A percentile compares a stretch with the other conserved stretches of the same genome.
phyloP scores from a whole-genome alignment of 352 stramenopile species.

The Blastocystis sp. region DNA sequence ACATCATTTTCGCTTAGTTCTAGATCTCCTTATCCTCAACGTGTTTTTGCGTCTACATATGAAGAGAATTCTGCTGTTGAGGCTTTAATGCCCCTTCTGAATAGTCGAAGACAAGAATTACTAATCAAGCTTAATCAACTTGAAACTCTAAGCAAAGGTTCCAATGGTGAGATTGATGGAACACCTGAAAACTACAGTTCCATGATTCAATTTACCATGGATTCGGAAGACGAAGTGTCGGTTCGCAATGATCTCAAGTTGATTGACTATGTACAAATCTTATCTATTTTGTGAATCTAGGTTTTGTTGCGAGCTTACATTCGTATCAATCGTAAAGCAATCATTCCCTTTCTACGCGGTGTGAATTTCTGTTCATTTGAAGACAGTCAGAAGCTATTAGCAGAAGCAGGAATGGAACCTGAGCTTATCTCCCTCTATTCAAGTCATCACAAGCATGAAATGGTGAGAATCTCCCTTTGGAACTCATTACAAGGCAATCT shows the following conservation, averaged over 20 bases:
- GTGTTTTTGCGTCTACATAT: not conserved
- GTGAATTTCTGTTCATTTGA: not conserved
- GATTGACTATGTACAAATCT: not conserved
- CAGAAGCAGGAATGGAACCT: not conserved
- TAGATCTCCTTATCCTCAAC: conserved; percentile 10
- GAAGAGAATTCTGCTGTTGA: conserved; percentile 15
- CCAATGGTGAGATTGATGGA: not conserved
- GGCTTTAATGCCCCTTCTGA: not conserved
- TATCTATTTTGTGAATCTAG: not conserved
- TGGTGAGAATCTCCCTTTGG: not conserved
- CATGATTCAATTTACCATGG: not conserved
- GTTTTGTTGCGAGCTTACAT: conserved; percentile 1
- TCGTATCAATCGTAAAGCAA: not conserved
- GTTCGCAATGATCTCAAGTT: not conserved
- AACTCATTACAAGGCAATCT: not conserved
- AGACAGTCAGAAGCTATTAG: not conserved
- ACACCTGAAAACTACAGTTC: not conserved
- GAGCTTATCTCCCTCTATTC: not conserved
- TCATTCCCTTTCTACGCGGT: not conserved
- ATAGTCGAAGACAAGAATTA: conserved; percentile 13
- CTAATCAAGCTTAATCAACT: not conserved
- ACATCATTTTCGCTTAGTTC: not conserved
- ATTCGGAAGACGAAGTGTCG: not conserved
- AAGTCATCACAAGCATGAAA: not conserved
- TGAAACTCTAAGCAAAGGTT: not conserved